phyloP scores from a whole-genome alignment of 805 yeast species.

The Metschnikowia kofuensis region DNA sequence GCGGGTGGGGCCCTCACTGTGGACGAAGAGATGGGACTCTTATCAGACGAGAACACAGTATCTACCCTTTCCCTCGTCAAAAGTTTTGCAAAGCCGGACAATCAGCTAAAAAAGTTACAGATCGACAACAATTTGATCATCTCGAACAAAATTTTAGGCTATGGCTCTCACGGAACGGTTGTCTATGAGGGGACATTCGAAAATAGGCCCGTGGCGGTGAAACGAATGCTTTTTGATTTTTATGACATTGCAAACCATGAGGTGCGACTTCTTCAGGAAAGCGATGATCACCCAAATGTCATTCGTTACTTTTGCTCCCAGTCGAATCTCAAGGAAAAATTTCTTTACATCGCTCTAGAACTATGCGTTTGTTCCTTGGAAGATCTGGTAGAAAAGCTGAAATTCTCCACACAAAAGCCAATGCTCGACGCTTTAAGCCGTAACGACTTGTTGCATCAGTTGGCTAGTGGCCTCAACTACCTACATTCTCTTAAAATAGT shows the following conservation, averaged over 20 bases:
- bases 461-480: conserved; percentile 82
- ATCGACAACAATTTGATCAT: conserved; percentile 54
- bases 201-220: conserved; percentile 92
- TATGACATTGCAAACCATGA: conserved; percentile 94
- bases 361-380: conserved; percentile 86
- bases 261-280: conserved; percentile 80
- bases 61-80: conserved; percentile 29
- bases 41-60: conserved; percentile 11
- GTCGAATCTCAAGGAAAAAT: conserved; percentile 65
- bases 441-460: conserved; percentile 60
- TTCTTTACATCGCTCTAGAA: conserved; percentile 89
- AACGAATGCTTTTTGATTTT: conserved; percentile 88
- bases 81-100: conserved; percentile 13
- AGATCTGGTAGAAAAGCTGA: conserved; percentile 67
- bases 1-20: conserved; percentile 1
- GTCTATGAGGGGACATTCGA: conserved; percentile 90
- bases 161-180: conserved; percentile 96
- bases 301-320: conserved; percentile 93
- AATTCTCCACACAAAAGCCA: conserved; percentile 1
- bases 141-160: conserved; percentile 78
- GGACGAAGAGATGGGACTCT: conserved; percentile 5
- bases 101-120: conserved; percentile 30
- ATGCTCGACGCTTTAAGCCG: conserved; percentile 21
- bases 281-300: conserved; percentile 96
- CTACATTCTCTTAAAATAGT: conserved; percentile 87